Percentiles rank a stretch among this genome's conserved stretches.
Evolutionary conservation across 1,139 yeast species (phyloP).

Genomic region (Zygoascus meyerae): DNA sequence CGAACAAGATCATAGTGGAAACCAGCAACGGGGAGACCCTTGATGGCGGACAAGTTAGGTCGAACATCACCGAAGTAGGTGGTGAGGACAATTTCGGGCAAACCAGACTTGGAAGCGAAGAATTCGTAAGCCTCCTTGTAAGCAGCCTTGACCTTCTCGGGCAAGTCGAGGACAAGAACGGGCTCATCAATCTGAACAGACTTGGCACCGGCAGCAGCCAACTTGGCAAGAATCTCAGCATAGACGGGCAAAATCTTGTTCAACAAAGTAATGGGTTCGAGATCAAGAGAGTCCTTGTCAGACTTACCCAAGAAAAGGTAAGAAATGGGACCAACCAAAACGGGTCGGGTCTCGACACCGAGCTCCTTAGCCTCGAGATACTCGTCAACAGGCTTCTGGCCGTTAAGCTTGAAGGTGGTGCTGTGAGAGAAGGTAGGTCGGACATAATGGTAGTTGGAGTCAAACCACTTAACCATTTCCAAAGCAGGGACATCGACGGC

Average conservation of each 20-base stretch:
- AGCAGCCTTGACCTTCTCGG: slow-evolving; percentile 75
- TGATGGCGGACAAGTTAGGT: slow-evolving; percentile 88
- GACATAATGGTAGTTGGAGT: slow-evolving; percentile 98
- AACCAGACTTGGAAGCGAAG: slow-evolving; percentile 55
- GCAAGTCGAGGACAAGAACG: slow-evolving; percentile 87
- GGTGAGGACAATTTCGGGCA: slow-evolving; percentile 78
- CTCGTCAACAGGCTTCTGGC: slow-evolving; percentile 95
- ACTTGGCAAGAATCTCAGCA: slow-evolving; percentile 79
- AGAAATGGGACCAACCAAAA: slow-evolving; percentile 92
- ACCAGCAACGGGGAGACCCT: slow-evolving; percentile 88
- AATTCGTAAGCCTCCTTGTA: slow-evolving; percentile 79
- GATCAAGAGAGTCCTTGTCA: slow-evolving; percentile 93
- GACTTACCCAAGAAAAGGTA: slow-evolving; percentile 94
- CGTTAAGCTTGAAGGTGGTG: slow-evolving; percentile 92
- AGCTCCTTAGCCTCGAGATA: slow-evolving; percentile 95
- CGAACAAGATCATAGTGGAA: slow-evolving; percentile 96
- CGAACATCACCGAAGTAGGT: slow-evolving; percentile 97
- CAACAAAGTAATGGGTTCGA: slow-evolving; percentile 85
- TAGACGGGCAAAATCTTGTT: slow-evolving; percentile 89
- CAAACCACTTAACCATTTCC: slow-evolving; percentile 99
- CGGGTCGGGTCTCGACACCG: slow-evolving; percentile 97
- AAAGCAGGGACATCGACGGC: slow-evolving; percentile 98
- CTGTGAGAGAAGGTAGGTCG: slow-evolving; percentile 98
- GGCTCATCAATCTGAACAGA: slow-evolving; percentile 98
- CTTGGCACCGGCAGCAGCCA: slow-evolving; percentile 91